Evolutionary conservation across 2,329 filamentous ascomycete species (phyloP).

Genomic region (Sphaerulina vaccinii): DNA sequence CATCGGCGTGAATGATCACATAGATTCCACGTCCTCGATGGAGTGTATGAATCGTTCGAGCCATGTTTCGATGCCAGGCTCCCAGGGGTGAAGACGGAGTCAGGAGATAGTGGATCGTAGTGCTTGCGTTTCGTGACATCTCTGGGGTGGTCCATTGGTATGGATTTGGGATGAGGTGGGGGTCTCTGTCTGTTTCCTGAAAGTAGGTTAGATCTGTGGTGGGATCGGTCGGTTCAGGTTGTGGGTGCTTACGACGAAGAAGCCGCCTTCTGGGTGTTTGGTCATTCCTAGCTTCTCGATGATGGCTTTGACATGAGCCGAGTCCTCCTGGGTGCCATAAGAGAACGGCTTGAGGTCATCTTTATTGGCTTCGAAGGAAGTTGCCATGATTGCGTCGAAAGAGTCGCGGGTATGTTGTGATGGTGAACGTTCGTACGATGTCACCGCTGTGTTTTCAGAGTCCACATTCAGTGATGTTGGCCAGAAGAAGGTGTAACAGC

Average conservation of each 20-base stretch:
- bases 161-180: constrained; percentile 55
- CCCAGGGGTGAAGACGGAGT: constrained; percentile 57
- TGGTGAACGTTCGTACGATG: no score
- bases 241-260: constrained; percentile 45
- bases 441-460: no score
- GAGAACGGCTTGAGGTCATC: constrained; percentile 1
- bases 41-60: constrained; percentile 60
- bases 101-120: constrained; percentile 65
- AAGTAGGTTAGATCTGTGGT: background rate
- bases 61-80: constrained; percentile 63
- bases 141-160: no score
- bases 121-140: constrained; percentile 54
- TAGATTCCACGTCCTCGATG: constrained; percentile 64
- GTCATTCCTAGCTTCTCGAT: constrained; percentile 51
- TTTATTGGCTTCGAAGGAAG: no score
- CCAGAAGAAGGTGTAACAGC: no score
- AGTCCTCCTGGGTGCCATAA: constrained; percentile 14
- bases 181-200: constrained; percentile 58
- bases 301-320: constrained; percentile 35
- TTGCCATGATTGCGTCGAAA: no score
- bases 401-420: no score
- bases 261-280: constrained; percentile 64
- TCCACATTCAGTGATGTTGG: no score
- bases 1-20: constrained; percentile 61
- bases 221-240: background rate